Evolutionary conservation across 495 filamentous ascomycete genomes (phyloP).

Genomic region (Lepidopterella palustris): DNA sequence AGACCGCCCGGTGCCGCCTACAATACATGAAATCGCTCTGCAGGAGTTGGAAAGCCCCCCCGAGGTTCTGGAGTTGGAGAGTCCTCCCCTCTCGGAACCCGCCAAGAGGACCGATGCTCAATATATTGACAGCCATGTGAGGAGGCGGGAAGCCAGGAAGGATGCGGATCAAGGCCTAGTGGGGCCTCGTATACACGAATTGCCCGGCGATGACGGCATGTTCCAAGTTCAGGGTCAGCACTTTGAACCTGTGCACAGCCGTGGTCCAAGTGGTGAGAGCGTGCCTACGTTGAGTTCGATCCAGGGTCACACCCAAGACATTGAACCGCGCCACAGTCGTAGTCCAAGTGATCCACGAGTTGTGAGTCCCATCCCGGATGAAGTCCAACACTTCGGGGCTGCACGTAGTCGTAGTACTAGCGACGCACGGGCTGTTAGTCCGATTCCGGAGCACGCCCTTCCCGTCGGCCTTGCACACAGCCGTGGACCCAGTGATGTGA

Average conservation of each 20-base stretch:
- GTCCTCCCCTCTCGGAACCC: background rate
- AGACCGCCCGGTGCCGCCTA: constrained; percentile 19
- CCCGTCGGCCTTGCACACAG: background rate
- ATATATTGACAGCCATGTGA: background rate
- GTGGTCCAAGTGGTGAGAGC: background rate
- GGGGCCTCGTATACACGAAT: constrained; percentile 4
- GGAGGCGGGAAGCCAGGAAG: background rate
- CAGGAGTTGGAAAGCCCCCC: constrained; percentile 23
- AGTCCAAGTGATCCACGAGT: background rate
- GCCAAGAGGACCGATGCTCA: background rate
- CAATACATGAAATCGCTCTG: background rate
- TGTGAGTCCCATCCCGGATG: background rate
- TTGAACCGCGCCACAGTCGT: no score
- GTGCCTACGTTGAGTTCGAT: background rate
- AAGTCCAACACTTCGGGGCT: background rate
- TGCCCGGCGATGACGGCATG: constrained; percentile 16
- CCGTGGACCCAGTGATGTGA: background rate
- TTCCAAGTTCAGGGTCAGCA: background rate
- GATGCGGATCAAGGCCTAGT: background rate
- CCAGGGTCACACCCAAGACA: no score
- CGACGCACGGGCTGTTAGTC: background rate
- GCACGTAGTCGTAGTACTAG: background rate
- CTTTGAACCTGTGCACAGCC: background rate
- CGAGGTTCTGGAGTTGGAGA: constrained; percentile 13
- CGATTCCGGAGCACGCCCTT: background rate